Percentiles rank a stretch among this genome's conserved stretches.
phyloP scores from a whole-genome alignment of 140 eudicot species.

The Flaveria floridana region DNA sequence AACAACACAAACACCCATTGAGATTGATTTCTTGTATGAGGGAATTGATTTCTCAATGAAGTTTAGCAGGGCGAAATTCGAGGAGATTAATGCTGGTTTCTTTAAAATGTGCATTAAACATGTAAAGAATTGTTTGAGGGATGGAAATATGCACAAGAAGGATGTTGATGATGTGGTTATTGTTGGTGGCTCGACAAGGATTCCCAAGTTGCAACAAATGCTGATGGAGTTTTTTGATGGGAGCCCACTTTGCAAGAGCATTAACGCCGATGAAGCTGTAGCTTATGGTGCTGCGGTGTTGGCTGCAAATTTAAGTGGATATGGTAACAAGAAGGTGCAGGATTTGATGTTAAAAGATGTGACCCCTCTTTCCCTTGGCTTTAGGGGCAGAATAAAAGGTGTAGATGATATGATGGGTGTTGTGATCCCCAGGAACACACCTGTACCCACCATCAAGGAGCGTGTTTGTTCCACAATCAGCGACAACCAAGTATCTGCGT shows the following conservation, averaged over 20 bases:
- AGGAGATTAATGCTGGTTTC: background rate
- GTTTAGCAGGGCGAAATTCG: background rate
- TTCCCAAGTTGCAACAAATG: slow-evolving; percentile 18
- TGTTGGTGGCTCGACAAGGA: slow-evolving; percentile 12
- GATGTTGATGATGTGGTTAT: background rate
- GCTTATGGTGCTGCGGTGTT: slow-evolving; percentile 18
- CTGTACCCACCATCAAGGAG: slow-evolving; percentile 8
- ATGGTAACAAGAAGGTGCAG: background rate
- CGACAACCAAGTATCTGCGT: background rate
- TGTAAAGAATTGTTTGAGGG: slow-evolving; percentile 5
- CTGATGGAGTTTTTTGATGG: background rate
- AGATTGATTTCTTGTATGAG: background rate
- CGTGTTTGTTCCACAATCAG: background rate
- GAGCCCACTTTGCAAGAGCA: slow-evolving; percentile 12
- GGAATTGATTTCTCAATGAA: slow-evolving; percentile 13
- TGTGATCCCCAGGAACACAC: slow-evolving; percentile 19
- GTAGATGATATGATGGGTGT: background rate
- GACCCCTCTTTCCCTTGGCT: slow-evolving; percentile 13
- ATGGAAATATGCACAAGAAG: slow-evolving; percentile 2
- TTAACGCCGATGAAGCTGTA: slow-evolving; percentile 2
- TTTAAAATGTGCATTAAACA: background rate
- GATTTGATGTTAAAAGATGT: slow-evolving; percentile 7
- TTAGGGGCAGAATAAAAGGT: too few relatives aligned
- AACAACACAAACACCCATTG: background rate
- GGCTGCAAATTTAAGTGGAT: background rate